These are phyloP conservation scores for Mycosphaerella sp. DNA, from an alignment of 2,329 filamentous ascomycete genomes.

Conservation along the genomic window DNA sequence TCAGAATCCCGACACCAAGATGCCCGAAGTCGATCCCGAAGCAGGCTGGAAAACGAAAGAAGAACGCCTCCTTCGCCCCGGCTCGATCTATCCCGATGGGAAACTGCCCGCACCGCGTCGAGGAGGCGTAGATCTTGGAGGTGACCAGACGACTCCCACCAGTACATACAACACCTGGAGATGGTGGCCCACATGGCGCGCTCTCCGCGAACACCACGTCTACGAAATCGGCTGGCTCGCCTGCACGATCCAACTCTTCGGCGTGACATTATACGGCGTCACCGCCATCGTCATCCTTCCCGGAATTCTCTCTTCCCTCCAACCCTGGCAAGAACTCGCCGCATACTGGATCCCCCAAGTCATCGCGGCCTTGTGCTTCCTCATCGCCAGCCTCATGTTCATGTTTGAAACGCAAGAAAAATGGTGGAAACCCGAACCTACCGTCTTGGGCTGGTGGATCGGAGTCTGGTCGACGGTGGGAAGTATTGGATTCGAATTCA, in stretches of 20 bases:
- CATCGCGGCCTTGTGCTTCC: constrained; percentile 27
- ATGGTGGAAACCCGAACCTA: constrained; percentile 26
- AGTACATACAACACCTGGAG: constrained; percentile 14
- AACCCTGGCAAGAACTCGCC: constrained; percentile 19
- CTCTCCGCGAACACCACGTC: constrained; percentile 24
- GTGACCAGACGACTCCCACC: constrained; percentile 6
- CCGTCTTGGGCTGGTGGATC: constrained; percentile 30
- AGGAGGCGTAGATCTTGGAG: constrained; percentile 16
- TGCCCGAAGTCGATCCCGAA: constrained; percentile 14
- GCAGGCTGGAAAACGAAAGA: constrained; percentile 20
- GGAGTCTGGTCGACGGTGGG: constrained; percentile 27
- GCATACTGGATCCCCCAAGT: constrained; percentile 29
- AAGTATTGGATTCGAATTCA: constrained; percentile 26
- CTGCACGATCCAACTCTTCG: constrained; percentile 28
- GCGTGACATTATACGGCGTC: constrained; percentile 25
- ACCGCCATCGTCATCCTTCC: constrained; percentile 26
- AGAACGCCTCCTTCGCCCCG: constrained; percentile 13
- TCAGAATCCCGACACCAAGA: constrained; percentile 1
- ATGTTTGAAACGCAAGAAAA: constrained; percentile 29
- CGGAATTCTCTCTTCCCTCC: constrained; percentile 24
- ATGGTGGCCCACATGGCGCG: constrained; percentile 23
- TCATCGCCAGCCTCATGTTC: constrained; percentile 28
- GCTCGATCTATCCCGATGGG: constrained; percentile 17
- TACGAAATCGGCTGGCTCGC: constrained; percentile 31
- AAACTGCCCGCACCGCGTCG: constrained; percentile 16